Percentiles rank a stretch among this genome's conserved stretches.
Conservation (phyloP, 129 eudicot genomes). For the Cynara cardunculus region DNA sequence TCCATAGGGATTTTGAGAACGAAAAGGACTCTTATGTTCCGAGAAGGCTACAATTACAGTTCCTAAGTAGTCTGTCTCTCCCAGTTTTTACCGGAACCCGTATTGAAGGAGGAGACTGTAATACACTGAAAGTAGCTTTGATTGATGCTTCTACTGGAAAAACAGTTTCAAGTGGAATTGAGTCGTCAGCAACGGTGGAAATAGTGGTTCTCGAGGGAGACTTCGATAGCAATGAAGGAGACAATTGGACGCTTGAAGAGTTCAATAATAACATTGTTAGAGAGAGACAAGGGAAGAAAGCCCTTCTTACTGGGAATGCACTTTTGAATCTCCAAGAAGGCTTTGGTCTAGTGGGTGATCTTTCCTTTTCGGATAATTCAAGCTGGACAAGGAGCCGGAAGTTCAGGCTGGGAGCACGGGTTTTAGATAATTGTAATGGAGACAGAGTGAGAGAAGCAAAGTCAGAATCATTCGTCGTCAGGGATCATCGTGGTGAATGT, state of each 20-base stretch:
- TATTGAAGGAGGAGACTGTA: conserved; percentile 82
- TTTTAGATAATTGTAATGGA: conserved; percentile 53
- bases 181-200: conserved; percentile 72
- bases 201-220: conserved; percentile 95
- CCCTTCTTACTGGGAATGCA: conserved; percentile 72
- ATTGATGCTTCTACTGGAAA: conserved; percentile 61
- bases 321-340: conserved; percentile 57
- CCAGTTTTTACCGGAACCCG: conserved; percentile 96
- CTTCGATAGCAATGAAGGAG: conserved; percentile 63
- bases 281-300: conserved; percentile 81
- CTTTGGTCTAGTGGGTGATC: conserved; percentile 61
- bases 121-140: conserved; percentile 58
- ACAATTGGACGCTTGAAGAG: conserved; percentile 69
- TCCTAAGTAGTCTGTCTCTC: conserved; percentile 55
- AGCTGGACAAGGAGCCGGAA: conserved; percentile 99
- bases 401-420: conserved; percentile 84
- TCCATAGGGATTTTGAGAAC: conserved; percentile 52
- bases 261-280: conserved; percentile 67
- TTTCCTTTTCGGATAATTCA: conserved; percentile 88
- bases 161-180: conserved; percentile 56
- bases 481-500: conserved; percentile 99
- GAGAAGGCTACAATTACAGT: conserved; percentile 66
- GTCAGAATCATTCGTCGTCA: conserved; percentile 76
- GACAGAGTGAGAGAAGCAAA: conserved; percentile 82
- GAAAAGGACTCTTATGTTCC: conserved; percentile 47